Evolutionary conservation across 805 yeast genomes (phyloP).

Genomic region (Yarrowia yakushimensis): DNA sequence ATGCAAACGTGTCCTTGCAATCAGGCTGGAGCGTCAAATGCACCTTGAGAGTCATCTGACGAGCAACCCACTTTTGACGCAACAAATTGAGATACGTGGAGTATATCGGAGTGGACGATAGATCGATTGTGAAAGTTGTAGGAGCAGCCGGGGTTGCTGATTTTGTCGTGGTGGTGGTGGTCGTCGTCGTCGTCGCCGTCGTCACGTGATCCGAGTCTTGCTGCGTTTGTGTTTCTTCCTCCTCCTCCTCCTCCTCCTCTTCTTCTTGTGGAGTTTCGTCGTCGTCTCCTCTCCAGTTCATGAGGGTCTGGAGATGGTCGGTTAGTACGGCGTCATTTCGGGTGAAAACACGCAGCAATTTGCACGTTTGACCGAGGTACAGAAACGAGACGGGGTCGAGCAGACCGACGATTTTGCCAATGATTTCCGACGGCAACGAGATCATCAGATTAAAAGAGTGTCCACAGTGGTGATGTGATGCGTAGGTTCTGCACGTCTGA

Average conservation of each 20-base stretch:
- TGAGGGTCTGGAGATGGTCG: constrained; percentile 4
- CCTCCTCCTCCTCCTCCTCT: not conserved
- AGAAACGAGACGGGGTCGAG: constrained; percentile 18
- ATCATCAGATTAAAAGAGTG: not conserved
- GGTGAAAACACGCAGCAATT: not conserved
- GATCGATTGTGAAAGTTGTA: not conserved
- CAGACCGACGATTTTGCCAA: constrained; percentile 14
- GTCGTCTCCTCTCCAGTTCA: constrained; percentile 12
- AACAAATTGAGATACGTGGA: constrained; percentile 5
- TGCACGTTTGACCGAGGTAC: constrained; percentile 20
- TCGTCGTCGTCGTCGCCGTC: not conserved
- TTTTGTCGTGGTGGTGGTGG: not conserved
- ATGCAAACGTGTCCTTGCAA: not conserved
- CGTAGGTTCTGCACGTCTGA: not conserved
- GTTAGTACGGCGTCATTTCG: constrained; percentile 1
- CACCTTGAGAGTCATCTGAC: constrained; percentile 3
- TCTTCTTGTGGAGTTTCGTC: constrained; percentile 1
- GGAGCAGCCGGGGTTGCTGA: not conserved
- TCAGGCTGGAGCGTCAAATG: not conserved
- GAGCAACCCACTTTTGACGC: constrained; percentile 23
- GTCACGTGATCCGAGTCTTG: too few relatives aligned
- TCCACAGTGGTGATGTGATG: too few relatives aligned
- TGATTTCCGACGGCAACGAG: constrained; percentile 13
- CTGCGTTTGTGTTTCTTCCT: not conserved
- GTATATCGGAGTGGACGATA: not conserved